Base-by-base conservation (phyloP, 2,329 filamentous ascomycete genomes). In the Setomelanomma holmii region DNA sequence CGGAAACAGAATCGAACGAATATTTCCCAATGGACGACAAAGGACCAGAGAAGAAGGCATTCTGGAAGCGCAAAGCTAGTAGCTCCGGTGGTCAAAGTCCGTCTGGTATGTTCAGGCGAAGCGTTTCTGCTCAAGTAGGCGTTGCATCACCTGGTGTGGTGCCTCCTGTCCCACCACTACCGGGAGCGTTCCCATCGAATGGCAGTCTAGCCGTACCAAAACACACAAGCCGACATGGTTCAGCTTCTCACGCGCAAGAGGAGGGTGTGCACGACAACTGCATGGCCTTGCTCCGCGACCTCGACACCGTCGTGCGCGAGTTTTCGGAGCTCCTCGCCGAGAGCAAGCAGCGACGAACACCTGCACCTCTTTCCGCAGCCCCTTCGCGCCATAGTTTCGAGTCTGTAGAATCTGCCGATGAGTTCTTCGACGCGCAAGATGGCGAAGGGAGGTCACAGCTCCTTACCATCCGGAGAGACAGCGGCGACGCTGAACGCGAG, bases 51-150 rank as follows among this genome's bases (percentile, higher is more conserved):
- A 91, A 82, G 71, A 84, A 86, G 53, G 81, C 91, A 0, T 98
- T 99, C 69, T 99, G 95, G 95, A 96, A 92, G 74, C 86, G 93
- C 41, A 97, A 96, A 75, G 80, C 88, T 1, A 93, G 87, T 64
- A 77, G 72, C 36, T 78, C 76, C 19, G 77, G 72, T 19, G 75
- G 71, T 22, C 66, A 66, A 42, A 78, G 71, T 59, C 75, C 75
- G 17, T 72, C 76, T 57, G 79, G 63, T 48, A 62, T 78, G 35
- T 78, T 80, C 60, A 77, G 74, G 47, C 76, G 79, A 68, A 82
- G 76, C 58, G 75, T 81, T n/a, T 82, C 82, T 22, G 78, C 80
- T 11, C 83, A 86, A 64, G 70, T 84, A 17, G 76, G 78, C 3
- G 78, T 81, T 5, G 79, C 82, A 12, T 72, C 77, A 4, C 75